Base-by-base conservation (phyloP, 1,139 yeast genomes). In the Pichia sp. region DNA sequence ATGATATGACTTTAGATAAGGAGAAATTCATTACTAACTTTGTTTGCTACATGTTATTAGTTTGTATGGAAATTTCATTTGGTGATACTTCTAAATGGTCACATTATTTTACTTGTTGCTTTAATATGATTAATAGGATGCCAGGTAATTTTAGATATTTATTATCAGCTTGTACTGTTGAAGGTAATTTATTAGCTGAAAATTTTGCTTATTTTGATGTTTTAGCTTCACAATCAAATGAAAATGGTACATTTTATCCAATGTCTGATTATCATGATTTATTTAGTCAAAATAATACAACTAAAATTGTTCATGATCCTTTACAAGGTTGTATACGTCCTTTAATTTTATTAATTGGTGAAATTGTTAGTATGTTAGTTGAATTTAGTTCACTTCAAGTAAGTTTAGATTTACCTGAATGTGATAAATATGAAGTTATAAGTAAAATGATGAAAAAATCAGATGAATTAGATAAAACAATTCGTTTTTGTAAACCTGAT, bases 321-420 rank as follows among this genome's bases (percentile, higher is more conserved):
- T 59, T 64, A 31, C 74, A 69, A 48, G 74, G 76, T 2, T 68
- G 72, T 48, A 58, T 67, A 23, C 65, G 67, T 35, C 70, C 72
- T 4, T 51, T 71, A 8, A 64, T 59, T 34, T 46, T 66, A 22
- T 44, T 68, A 1, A 50, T 70, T 31, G 73, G 73, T 3, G 72
- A 69, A 39, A 64, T 69, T 2, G 59, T 67, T 41, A 61, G 67
- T 37, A 50, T 49, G 35, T 28, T 51, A 4, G 58, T 53, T 18
- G 55, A 52, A 34, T 48, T 40, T 28, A 47, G 43, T 28, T 41
- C 54, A 4, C 34, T 51, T 10, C 49, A 46, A 22, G 40, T 43
- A 15, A 48, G 47, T 35, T 33, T 50, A 14, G 53, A 46, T 20
- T 31, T 49, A 23, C 41, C 48, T 3, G 56, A 52, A 24, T 51